phyloP scores from a whole-genome alignment of 2,329 filamentous ascomycete genomes.

The Nigrospora osmanthi region DNA sequence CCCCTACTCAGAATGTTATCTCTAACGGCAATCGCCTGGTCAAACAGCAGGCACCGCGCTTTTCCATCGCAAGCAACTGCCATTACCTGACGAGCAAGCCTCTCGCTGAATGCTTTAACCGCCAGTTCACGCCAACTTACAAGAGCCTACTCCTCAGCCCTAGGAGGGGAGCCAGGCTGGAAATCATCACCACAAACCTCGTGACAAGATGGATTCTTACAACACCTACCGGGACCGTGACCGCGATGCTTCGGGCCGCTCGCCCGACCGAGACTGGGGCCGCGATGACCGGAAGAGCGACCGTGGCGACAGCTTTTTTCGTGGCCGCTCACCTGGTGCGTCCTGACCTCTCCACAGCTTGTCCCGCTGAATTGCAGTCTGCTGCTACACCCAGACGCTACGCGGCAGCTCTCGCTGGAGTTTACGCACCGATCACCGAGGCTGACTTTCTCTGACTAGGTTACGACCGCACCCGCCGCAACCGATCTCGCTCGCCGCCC shows the following conservation, averaged over 20 bases:
- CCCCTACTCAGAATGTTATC: conserved; percentile 33
- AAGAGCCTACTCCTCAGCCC: neutral
- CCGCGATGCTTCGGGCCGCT: conserved; percentile 43
- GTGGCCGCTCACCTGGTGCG: conserved; percentile 65
- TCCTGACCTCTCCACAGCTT: conserved; percentile 11
- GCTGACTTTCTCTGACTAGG: conserved; percentile 30
- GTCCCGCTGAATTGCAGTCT: neutral
- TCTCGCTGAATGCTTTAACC: conserved; percentile 1
- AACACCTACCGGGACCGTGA: conserved; percentile 43
- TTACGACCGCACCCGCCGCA: conserved; percentile 48
- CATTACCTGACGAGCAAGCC: conserved; percentile 17
- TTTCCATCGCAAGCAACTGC: conserved; percentile 8
- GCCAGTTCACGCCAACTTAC: neutral
- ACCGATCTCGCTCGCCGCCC: conserved; percentile 63
- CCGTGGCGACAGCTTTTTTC: conserved; percentile 53
- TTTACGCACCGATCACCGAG: neutral
- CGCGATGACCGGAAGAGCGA: conserved; percentile 51
- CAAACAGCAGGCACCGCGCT: conserved; percentile 36
- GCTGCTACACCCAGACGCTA: neutral
- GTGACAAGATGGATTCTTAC: conserved; percentile 43
- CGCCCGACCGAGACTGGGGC: conserved; percentile 46
- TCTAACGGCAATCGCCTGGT: conserved; percentile 49
- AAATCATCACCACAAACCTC: too few relatives aligned
- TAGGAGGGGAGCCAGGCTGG: too few relatives aligned
- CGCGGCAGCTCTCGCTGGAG: neutral